phyloP scores from a whole-genome alignment of 2,329 filamentous ascomycete genomes.

The Seiridium unicorne region DNA sequence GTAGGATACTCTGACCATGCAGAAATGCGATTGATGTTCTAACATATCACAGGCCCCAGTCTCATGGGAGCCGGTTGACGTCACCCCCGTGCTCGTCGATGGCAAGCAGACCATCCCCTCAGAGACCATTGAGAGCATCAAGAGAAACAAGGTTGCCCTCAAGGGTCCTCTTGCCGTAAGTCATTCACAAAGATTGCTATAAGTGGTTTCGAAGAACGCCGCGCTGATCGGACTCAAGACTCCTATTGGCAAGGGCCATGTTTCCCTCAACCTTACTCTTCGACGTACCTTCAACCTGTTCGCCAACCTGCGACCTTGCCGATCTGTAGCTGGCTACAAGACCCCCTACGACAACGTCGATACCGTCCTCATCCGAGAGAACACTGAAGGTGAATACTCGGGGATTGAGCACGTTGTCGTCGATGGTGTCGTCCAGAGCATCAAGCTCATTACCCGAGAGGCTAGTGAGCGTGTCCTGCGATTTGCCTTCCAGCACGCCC shows the following conservation, averaged over 20 bases:
- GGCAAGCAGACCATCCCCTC: slow-evolving; percentile 95
- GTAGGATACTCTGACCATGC: slow-evolving; percentile 22
- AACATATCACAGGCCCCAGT: slow-evolving; percentile 67
- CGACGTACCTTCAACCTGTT: slow-evolving; percentile 99
- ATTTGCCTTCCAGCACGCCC: slow-evolving; percentile 97
- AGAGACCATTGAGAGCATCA: slow-evolving; percentile 88
- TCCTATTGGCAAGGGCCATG: slow-evolving; percentile 96
- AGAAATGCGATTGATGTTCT: slow-evolving; percentile 9
- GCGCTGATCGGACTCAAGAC: slow-evolving; percentile 51
- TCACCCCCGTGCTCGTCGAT: slow-evolving; percentile 89
- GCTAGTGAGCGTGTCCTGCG: slow-evolving; percentile 93
- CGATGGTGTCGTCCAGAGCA: slow-evolving; percentile 96
- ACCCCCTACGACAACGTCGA: slow-evolving; percentile 97
- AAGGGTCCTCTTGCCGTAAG: slow-evolving; percentile 95
- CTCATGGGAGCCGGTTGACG: slow-evolving; percentile 96
- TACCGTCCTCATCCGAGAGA: slow-evolving; percentile 97
- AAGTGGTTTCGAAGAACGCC: no score
- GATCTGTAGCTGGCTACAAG: slow-evolving; percentile 96
- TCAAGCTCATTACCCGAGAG: slow-evolving; percentile 97
- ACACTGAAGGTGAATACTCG: slow-evolving; percentile 99
- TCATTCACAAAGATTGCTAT: slow-evolving; percentile 13
- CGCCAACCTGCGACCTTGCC: slow-evolving; percentile 97
- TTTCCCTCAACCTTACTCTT: slow-evolving; percentile 97
- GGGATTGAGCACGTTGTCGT: slow-evolving; percentile 98
- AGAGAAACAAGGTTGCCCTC: slow-evolving; percentile 93